A percentile compares a stretch with the other conserved stretches of the same genome.
phyloP scores from a whole-genome alignment of 371 early-diverging fungal genomes.

The Rhizomucor pusillus region DNA sequence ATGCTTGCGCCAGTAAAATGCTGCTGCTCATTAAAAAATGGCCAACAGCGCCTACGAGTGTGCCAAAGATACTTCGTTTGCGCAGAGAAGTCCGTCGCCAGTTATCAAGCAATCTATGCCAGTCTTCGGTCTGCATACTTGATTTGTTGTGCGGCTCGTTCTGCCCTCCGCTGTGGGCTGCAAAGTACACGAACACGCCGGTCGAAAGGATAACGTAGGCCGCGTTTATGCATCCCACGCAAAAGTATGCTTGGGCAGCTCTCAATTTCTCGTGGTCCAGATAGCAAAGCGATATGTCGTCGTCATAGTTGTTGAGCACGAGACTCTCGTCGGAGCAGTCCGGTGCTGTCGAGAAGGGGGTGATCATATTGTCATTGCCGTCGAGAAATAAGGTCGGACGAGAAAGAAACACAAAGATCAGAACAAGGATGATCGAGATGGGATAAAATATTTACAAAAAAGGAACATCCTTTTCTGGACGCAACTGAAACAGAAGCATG shows the following conservation, averaged over 20 bases:
- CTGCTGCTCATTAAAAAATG: slow-evolving; percentile 27
- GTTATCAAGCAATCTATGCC: slow-evolving; percentile 2
- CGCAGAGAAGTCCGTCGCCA: slow-evolving; percentile 17
- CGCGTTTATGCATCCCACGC: slow-evolving; percentile 7
- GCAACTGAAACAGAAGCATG: no score
- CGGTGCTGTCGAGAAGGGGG: no score
- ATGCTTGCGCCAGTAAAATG: slow-evolving; percentile 19
- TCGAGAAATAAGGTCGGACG: no score
- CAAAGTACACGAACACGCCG: slow-evolving; percentile 6
- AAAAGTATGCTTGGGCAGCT: slow-evolving; percentile 12
- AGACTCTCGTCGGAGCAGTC: no score
- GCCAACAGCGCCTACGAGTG: slow-evolving; percentile 31
- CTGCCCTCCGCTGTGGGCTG: neutral
- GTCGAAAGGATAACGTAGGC: slow-evolving; percentile 16
- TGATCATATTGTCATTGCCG: no score
- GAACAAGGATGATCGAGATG: no score
- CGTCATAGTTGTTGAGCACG: no score
- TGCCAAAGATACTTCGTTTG: slow-evolving; percentile 26
- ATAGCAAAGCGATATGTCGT: no score
- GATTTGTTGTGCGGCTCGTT: neutral
- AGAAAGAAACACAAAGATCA: no score
- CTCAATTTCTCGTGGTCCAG: slow-evolving; percentile 1
- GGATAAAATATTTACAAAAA: no score
- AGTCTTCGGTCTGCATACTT: neutral
- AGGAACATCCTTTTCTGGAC: no score